Conservation (phyloP, 2,329 filamentous ascomycete species). For the Beauveria scarabaeidicola region DNA sequence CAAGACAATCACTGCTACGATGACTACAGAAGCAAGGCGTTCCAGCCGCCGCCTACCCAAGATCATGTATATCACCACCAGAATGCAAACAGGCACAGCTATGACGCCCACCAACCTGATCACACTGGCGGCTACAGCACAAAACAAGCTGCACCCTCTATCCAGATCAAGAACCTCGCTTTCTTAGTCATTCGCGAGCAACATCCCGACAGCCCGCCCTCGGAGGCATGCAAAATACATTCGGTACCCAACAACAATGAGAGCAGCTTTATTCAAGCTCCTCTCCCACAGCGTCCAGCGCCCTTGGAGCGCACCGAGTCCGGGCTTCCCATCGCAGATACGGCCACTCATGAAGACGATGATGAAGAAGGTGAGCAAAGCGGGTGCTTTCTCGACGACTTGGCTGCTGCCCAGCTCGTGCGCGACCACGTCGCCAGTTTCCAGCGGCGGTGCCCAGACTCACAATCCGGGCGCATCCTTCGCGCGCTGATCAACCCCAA, state of each 20-base stretch:
- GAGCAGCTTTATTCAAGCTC: constrained; percentile 14
- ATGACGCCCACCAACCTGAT: not conserved
- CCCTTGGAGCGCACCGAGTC: constrained; percentile 42
- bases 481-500: constrained; percentile 45
- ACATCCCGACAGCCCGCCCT: constrained; percentile 8
- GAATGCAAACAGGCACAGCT: constrained; percentile 6
- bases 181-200: constrained; percentile 33
- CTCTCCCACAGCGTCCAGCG: constrained; percentile 9
- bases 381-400: constrained; percentile 32
- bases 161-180: constrained; percentile 24
- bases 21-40: not conserved
- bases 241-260: not conserved
- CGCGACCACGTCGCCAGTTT: constrained; percentile 36
- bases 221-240: not conserved
- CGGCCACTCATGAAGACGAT: constrained; percentile 20
- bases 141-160: constrained; percentile 16
- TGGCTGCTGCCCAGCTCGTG: constrained; percentile 40
- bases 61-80: constrained; percentile 10
- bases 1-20: not conserved
- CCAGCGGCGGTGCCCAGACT: constrained; percentile 37
- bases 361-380: constrained; percentile 19
- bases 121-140: constrained; percentile 8
- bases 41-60: not conserved
- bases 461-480: constrained; percentile 49
- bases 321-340: constrained; percentile 38